phyloP scores from a whole-genome alignment of 768 basidiomycete species.

The Hysterangium stoloniferum region DNA sequence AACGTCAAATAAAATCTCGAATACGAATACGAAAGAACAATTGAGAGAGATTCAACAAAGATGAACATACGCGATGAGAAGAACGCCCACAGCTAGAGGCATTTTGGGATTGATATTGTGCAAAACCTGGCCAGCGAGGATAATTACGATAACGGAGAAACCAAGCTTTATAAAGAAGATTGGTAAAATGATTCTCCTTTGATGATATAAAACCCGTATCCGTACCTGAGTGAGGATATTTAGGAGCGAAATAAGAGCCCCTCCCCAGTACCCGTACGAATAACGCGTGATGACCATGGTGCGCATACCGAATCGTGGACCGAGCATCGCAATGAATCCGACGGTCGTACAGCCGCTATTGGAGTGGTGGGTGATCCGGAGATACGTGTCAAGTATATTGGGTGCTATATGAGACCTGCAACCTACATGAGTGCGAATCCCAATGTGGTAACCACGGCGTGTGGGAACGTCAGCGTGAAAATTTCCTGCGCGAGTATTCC shows the following conservation, averaged over 20 bases:
- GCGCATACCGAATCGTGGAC: conserved; percentile 44
- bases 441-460: conserved; percentile 15
- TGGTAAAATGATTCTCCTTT: too few relatives aligned
- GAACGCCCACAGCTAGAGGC: conserved; percentile 4
- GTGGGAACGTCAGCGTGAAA: conserved; percentile 42
- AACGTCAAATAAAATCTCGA: too few relatives aligned
- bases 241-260: conserved; percentile 41
- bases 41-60: too few relatives aligned
- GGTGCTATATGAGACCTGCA: too few relatives aligned
- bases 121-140: conserved; percentile 8
- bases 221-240: conserved; percentile 44
- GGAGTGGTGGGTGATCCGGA: not conserved
- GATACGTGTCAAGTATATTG: not conserved
- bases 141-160: conserved; percentile 2
- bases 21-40: too few relatives aligned
- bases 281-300: conserved; percentile 47
- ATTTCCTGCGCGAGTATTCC: conserved; percentile 41
- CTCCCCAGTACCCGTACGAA: conserved; percentile 41
- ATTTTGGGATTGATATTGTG: conserved; percentile 5
- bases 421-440: conserved; percentile 7
- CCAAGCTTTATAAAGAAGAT: not conserved
- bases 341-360: conserved; percentile 32
- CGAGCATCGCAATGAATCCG: conserved; percentile 46
- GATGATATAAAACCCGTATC: too few relatives aligned
- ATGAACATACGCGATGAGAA: not conserved